phyloP scores from a whole-genome alignment of 495 filamentous ascomycete genomes.

The Penicillium silybi region DNA sequence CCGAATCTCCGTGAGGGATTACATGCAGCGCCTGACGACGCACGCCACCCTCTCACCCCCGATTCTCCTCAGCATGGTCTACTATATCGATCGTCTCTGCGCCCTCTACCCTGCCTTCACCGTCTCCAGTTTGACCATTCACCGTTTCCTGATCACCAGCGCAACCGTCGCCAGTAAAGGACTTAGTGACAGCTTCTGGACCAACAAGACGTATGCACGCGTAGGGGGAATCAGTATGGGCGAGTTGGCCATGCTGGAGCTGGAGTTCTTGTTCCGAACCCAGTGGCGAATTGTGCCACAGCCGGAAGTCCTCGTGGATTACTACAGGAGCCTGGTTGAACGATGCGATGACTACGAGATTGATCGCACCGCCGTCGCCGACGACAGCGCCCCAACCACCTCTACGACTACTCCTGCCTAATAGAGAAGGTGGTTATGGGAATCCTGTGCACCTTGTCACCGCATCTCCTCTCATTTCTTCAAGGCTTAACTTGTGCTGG shows the following conservation, averaged over 20 bases:
- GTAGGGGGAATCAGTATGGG: conserved; percentile 86
- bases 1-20: conserved; percentile 88
- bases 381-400: conserved; percentile 3
- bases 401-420: conserved; percentile 1
- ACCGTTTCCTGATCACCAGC: conserved; percentile 93
- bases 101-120: conserved; percentile 89
- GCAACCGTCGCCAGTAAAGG: conserved; percentile 96
- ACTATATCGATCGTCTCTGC: conserved; percentile 96
- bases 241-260: conserved; percentile 87
- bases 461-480: background rate
- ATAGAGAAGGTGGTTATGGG: background rate
- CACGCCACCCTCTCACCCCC: conserved; percentile 92
- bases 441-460: background rate
- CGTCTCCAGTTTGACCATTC: conserved; percentile 89
- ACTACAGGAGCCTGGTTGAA: conserved; percentile 83
- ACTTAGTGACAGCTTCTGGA: conserved; percentile 95
- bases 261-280: conserved; percentile 87
- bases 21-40: conserved; percentile 84
- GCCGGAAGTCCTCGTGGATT: conserved; percentile 86
- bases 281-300: conserved; percentile 97
- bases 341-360: conserved; percentile 59
- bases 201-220: conserved; percentile 89
- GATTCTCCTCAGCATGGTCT: conserved; percentile 98
- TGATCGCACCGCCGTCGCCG: conserved; percentile 24
- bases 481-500: conserved; percentile 17